phyloP scores from a whole-genome alignment of 805 yeast species.

The Yamadazyma endophytica region DNA sequence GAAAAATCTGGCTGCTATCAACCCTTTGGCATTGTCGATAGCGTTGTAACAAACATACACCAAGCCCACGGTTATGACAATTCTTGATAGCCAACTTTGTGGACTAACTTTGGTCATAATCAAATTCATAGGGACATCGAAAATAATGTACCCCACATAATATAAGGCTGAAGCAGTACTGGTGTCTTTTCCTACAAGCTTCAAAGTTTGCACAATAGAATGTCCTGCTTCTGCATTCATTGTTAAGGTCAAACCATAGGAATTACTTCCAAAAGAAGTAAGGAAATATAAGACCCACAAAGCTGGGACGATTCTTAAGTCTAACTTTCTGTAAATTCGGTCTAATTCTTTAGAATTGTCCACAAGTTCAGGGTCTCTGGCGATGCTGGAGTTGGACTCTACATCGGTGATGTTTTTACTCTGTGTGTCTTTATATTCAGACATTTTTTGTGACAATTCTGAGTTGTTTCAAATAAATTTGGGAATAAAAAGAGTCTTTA shows the following conservation, averaged over 20 bases:
- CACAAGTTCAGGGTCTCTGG: no score
- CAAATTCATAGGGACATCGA: slow-evolving; percentile 86
- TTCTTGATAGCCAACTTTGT: slow-evolving; percentile 79
- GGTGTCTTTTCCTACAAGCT: slow-evolving; percentile 51
- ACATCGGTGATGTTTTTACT: no score
- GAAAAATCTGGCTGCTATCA: slow-evolving; percentile 67
- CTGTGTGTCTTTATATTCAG: no score
- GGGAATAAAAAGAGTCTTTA: no score
- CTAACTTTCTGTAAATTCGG: slow-evolving; percentile 57
- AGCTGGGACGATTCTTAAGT: slow-evolving; percentile 73
- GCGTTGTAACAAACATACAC: slow-evolving; percentile 74
- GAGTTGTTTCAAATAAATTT: no score
- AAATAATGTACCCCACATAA: slow-evolving; percentile 78
- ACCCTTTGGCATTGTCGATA: slow-evolving; percentile 50
- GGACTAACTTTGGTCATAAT: slow-evolving; percentile 81
- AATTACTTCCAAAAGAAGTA: slow-evolving; percentile 72
- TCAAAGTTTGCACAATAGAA: slow-evolving; percentile 51
- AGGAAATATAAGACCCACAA: slow-evolving; percentile 76
- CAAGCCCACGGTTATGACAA: slow-evolving; percentile 70
- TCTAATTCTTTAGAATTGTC: slow-evolving; percentile 49
- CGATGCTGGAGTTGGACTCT: no score
- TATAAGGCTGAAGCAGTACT: slow-evolving; percentile 77
- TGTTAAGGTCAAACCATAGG: slow-evolving; percentile 75
- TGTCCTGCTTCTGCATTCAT: slow-evolving; percentile 66
- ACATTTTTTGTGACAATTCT: no score